Evolutionary conservation across 352 stramenopile genomes (phyloP).

Genomic region (Vaucheria bursata): DNA sequence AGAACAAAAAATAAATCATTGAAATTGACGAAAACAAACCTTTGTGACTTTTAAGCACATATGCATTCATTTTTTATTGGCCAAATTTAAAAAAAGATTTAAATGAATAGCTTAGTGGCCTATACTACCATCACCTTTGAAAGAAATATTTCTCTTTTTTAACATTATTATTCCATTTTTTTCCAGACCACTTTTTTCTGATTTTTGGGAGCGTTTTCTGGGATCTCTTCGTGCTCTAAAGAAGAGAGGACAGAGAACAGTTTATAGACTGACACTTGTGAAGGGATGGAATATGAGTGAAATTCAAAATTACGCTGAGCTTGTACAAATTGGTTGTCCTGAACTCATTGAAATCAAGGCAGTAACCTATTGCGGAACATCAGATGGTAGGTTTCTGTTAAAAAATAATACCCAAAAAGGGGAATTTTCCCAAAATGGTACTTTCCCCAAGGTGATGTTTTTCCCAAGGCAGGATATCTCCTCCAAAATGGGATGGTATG

Average conservation of each 20-base stretch:
- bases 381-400: background rate
- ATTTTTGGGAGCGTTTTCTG: conserved; percentile 86
- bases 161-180: conserved; percentile 51
- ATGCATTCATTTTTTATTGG: no score
- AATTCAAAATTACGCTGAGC: conserved; percentile 30
- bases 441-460: no score
- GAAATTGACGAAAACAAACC: no score
- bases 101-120: no score
- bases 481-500: no score
- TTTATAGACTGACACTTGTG: conserved; percentile 92
- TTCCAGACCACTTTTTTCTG: conserved; percentile 83
- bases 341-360: conserved; percentile 65
- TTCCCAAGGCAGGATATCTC: no score
- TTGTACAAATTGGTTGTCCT: conserved; percentile 64
- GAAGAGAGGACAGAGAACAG: conserved; percentile 87
- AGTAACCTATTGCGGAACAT: conserved; percentile 12
- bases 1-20: no score
- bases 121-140: no score
- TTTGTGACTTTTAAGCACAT: no score
- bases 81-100: no score
- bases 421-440: no score
- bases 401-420: no score
- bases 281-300: conserved; percentile 83
- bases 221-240: conserved; percentile 78
- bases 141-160: background rate